Evolutionary conservation across 1,284 basidiomycete genomes (phyloP).

Genomic region (Heimioporus punctisporus): DNA sequence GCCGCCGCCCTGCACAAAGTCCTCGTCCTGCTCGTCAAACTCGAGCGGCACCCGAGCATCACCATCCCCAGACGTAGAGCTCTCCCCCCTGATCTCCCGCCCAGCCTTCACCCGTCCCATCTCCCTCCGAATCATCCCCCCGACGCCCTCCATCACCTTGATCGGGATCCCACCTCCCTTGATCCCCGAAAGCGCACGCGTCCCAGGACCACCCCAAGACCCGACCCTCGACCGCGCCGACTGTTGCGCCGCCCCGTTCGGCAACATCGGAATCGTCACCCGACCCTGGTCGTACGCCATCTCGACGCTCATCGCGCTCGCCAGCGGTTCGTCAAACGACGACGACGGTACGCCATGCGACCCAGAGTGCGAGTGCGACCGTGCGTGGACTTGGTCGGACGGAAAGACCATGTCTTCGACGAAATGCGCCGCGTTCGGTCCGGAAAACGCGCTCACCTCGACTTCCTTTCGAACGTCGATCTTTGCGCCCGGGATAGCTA

Average conservation of each 20-base stretch:
- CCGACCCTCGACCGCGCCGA: slow-evolving; percentile 3
- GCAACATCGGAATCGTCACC: slow-evolving; percentile 69
- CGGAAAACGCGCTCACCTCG: slow-evolving; percentile 56
- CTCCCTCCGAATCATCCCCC: slow-evolving; percentile 58
- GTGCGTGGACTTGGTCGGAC: slow-evolving; percentile 28
- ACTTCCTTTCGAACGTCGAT: slow-evolving; percentile 76
- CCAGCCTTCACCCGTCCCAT: slow-evolving; percentile 45
- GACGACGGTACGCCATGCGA: slow-evolving; percentile 32
- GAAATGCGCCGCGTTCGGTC: slow-evolving; percentile 46
- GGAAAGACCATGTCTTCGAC: slow-evolving; percentile 53
- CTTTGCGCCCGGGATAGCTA: slow-evolving; percentile 61
- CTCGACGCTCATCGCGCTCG: slow-evolving; percentile 68
- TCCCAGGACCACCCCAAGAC: slow-evolving; percentile 17
- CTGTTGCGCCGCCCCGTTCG: slow-evolving; percentile 48
- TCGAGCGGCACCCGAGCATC: slow-evolving; percentile 51
- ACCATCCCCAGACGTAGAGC: no score
- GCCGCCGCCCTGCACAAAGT: slow-evolving; percentile 41
- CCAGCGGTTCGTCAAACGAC: slow-evolving; percentile 79
- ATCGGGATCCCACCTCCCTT: slow-evolving; percentile 49
- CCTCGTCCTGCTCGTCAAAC: slow-evolving; percentile 76
- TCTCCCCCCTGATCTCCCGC: neutral
- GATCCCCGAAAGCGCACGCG: slow-evolving; percentile 32
- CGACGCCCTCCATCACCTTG: slow-evolving; percentile 58
- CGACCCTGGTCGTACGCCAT: slow-evolving; percentile 57
- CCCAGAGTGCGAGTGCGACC: slow-evolving; percentile 1